Percentiles rank a stretch among this genome's conserved stretches.
phyloP scores from a whole-genome alignment of 768 basidiomycete species.

The Russula olivacea region DNA sequence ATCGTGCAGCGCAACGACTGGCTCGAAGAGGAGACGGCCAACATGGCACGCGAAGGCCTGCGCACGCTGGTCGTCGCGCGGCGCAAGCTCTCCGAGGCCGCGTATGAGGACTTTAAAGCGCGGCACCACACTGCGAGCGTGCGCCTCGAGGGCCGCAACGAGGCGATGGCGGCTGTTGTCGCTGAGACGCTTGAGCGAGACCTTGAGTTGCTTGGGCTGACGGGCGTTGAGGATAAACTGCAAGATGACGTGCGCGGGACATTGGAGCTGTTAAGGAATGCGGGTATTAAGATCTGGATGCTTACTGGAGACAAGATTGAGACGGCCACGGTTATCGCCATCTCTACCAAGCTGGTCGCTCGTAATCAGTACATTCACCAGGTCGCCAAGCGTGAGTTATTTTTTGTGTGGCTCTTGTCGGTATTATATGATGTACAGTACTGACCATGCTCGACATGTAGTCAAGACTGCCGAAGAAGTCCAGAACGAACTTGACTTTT shows the following conservation, averaged over 20 bases:
- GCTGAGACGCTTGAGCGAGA: conserved; percentile 77
- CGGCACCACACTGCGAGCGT: conserved; percentile 75
- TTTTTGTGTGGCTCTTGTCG: not conserved
- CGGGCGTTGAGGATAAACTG: conserved; percentile 98
- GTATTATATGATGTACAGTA: not conserved
- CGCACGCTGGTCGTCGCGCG: conserved; percentile 90
- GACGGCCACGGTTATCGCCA: conserved; percentile 96
- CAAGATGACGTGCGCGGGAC: conserved; percentile 97
- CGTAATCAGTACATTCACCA: conserved; percentile 98
- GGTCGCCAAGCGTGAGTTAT: conserved; percentile 73
- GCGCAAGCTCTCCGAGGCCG: conserved; percentile 62
- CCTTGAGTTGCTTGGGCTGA: conserved; percentile 85
- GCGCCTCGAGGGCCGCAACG: conserved; percentile 69
- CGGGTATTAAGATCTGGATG: conserved; percentile 99
- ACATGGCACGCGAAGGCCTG: conserved; percentile 96
- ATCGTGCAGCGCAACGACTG: conserved; percentile 97
- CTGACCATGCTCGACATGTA: conserved; percentile 32
- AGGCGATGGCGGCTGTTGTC: conserved; percentile 72
- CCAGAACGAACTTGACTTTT: conserved; percentile 83
- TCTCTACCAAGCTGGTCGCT: conserved; percentile 92
- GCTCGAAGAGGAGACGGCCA: conserved; percentile 97
- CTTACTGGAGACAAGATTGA: conserved; percentile 99
- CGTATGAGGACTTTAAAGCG: conserved; percentile 68
- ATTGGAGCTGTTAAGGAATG: conserved; percentile 87
- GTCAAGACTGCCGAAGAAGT: conserved; percentile 82